These are phyloP conservation scores for Fusarium sublunatum DNA, from an alignment of 2,329 filamentous ascomycete species.

Conservation along the genomic window DNA sequence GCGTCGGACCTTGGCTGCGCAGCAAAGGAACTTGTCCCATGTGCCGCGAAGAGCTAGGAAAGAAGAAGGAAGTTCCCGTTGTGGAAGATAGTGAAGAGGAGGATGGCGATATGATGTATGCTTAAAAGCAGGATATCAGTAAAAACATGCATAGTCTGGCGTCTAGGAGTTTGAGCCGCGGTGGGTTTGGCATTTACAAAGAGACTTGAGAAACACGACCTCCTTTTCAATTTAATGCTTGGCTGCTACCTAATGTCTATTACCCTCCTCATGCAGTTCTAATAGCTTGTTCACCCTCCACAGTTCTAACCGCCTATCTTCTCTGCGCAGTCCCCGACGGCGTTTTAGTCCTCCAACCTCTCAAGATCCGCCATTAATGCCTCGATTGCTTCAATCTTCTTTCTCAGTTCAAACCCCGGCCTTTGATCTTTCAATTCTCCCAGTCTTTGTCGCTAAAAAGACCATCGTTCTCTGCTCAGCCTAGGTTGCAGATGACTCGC, in stretches of 20 bases:
- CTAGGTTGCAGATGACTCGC: slow-evolving; percentile 36
- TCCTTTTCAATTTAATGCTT: neutral
- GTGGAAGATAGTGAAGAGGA: slow-evolving; percentile 63
- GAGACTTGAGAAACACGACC: slow-evolving; percentile 15
- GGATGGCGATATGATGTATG: slow-evolving; percentile 62
- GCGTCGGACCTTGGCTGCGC: slow-evolving; percentile 72
- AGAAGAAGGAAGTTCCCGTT: slow-evolving; percentile 62
- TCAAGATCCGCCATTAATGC: slow-evolving; percentile 32
- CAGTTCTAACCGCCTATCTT: neutral
- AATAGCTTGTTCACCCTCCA: neutral
- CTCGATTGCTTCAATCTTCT: slow-evolving; percentile 34
- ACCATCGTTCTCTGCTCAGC: slow-evolving; percentile 46
- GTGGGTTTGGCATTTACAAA: slow-evolving; percentile 22
- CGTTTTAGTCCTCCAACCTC: neutral
- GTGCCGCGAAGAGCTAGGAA: slow-evolving; percentile 69
- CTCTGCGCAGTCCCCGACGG: neutral
- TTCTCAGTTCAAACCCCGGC: slow-evolving; percentile 37
- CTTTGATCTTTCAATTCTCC: slow-evolving; percentile 29
- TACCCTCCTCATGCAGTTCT: too few species aligned
- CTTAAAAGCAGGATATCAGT: slow-evolving; percentile 36
- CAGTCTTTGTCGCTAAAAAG: slow-evolving; percentile 48
- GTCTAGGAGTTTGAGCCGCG: slow-evolving; percentile 45
- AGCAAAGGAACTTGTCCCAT: slow-evolving; percentile 73
- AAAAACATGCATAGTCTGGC: slow-evolving; percentile 41
- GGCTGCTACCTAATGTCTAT: neutral